A percentile compares a stretch with the other conserved stretches of the same genome.
Conservation (phyloP, 345 rosid genomes). For the Pistacia integerrima region DNA sequence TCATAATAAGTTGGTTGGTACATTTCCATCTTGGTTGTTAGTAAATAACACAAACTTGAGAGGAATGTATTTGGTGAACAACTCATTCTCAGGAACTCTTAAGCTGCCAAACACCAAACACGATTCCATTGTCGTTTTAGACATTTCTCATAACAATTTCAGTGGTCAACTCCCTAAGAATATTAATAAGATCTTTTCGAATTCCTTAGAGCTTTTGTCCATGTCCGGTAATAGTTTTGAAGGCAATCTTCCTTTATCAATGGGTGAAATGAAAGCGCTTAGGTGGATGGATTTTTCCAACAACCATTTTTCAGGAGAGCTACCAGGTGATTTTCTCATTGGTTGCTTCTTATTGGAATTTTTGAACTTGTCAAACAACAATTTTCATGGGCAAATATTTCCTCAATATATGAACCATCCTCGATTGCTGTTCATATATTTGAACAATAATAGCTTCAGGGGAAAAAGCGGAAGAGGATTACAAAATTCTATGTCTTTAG, state of each 20-base stretch:
- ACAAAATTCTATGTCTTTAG: not conserved
- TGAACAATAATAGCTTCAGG: not conserved
- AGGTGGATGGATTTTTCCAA: not conserved
- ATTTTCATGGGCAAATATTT: not conserved
- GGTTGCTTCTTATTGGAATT: not conserved
- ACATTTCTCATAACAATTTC: not conserved
- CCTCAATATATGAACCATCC: not conserved
- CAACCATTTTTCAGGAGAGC: slow-evolving; percentile 1
- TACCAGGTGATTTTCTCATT: not conserved
- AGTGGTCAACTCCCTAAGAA: not conserved
- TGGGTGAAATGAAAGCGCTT: not conserved
- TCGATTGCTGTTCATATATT: not conserved
- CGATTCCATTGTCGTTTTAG: not conserved
- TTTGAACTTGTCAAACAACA: not conserved
- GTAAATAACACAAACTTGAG: not conserved
- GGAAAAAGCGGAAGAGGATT: not conserved
- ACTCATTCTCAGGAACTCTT: not conserved
- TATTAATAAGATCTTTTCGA: not conserved
- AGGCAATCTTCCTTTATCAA: not conserved
- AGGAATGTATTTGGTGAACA: not conserved
- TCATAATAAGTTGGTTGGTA: not conserved
- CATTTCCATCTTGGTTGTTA: not conserved
- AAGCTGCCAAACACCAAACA: not conserved
- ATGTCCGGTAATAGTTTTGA: not conserved
- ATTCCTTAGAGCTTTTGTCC: not conserved